Base-by-base conservation (phyloP, 768 basidiomycete genomes). In the Pleurotus sapidus region DNA sequence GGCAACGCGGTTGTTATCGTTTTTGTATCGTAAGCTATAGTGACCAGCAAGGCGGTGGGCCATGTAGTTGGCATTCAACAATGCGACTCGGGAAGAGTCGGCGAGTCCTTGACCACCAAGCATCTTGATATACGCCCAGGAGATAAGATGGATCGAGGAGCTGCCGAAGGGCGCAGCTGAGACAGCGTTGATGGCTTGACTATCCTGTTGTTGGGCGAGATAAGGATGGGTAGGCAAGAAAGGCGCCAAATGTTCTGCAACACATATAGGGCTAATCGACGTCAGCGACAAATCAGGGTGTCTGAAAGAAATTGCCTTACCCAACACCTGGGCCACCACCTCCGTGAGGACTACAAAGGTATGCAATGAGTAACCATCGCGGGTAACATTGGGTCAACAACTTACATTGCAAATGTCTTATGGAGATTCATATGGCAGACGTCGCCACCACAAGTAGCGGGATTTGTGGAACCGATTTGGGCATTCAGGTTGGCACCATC, bases 51-150 rank as follows among this genome's bases (percentile, higher is more conserved):
- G 84, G 47, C 93, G 84, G 65, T 88, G 82, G 17, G 95, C 95
- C 83, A 98, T 97, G 72, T 98, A 99, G 72, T 99, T 99, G 49
- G 97, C 97, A 66, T 88, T 98, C 43, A 99, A 82, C 27, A 99
- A 80, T 1, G 97, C 93, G 27, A 92, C 74, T 64, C 89, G 91
- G 2, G 95, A 91, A 0, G 94, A 87, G 58, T 93, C 83, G 20
- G 86, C 83, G 24, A 99, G 82, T 5, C 97, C 97, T 56, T 84
- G 76, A 6, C 95, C 96, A 24, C 97, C 97, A n/a, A 99, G 84
- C 97, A 99, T 98, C 77, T 92, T 96, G 81, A 97, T 93, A 72
- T 97, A 99, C 11, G 97, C 96, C 95, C 96, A 98, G 0, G 95
- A 98, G 65, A 98, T 98, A 59, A 95, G 80, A 47, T 92, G 87